These are phyloP conservation scores for Petunia axillaris DNA, from an alignment of 257 asterid genomes.

Conservation along the genomic window DNA sequence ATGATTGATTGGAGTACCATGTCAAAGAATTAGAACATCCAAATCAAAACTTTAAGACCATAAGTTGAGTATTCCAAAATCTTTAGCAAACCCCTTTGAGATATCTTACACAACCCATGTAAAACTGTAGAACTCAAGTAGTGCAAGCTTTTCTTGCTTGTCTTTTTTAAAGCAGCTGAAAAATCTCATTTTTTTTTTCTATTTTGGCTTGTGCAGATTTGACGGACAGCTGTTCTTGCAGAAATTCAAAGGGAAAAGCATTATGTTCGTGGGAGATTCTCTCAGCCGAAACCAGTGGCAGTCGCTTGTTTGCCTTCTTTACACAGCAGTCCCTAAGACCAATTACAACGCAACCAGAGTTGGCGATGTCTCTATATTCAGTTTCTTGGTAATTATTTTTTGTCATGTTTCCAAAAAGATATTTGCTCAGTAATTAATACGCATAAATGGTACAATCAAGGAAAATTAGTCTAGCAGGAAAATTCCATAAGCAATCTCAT, in stretches of 20 bases:
- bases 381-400: conserved; percentile 29
- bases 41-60: neutral
- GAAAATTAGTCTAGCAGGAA: too few relatives aligned
- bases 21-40: neutral
- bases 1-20: neutral
- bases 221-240: conserved; percentile 40
- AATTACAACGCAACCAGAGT: conserved; percentile 34
- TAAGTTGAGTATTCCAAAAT: neutral
- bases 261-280: conserved; percentile 52
- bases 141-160: neutral
- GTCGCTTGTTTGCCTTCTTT: conserved; percentile 46
- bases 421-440: neutral
- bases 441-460: too few relatives aligned
- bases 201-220: conserved; percentile 29
- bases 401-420: neutral
- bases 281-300: conserved; percentile 48
- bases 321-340: conserved; percentile 31
- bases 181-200: neutral
- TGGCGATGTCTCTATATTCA: conserved; percentile 32
- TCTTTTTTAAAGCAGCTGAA: neutral
- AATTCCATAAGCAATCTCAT: too few relatives aligned
- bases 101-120: too few relatives aligned
- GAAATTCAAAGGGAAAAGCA: conserved; percentile 40
- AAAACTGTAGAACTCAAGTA: too few relatives aligned
- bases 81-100: too few relatives aligned